A percentile compares a stretch with the other conserved stretches of the same genome.
Evolutionary conservation across 2,329 filamentous ascomycete species (phyloP).

Genomic region (Periconia sp.): DNA sequence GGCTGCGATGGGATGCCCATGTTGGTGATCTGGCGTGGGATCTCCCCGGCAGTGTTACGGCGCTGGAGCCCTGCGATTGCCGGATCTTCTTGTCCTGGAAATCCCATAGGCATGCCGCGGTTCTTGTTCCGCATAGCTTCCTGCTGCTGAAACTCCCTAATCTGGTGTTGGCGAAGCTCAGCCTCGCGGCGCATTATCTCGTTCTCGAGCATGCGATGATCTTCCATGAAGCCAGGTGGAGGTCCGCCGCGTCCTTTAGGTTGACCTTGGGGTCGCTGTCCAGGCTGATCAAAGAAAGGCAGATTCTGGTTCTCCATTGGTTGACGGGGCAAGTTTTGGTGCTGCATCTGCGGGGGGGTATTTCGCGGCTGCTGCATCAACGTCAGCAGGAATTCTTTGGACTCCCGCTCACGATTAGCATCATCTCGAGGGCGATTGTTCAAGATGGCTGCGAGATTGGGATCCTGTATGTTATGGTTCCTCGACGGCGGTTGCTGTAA

Average conservation of each 20-base stretch:
- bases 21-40: constrained; percentile 41
- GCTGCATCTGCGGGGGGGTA: constrained; percentile 36
- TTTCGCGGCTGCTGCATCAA: constrained; percentile 68
- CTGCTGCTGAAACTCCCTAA: constrained; percentile 36
- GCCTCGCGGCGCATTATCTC: constrained; percentile 36
- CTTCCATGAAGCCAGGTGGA: constrained; percentile 43
- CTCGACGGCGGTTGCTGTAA: constrained; percentile 34
- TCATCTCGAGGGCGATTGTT: constrained; percentile 43
- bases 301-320: constrained; percentile 33
- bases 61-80: constrained; percentile 36
- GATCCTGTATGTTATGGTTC: constrained; percentile 34
- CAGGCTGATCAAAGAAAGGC: constrained; percentile 36
- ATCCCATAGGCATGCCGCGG: constrained; percentile 34
- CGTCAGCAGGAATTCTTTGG: constrained; percentile 67
- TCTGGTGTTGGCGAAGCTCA: constrained; percentile 33
- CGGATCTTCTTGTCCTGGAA: constrained; percentile 36
- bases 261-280: constrained; percentile 37
- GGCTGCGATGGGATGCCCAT: constrained; percentile 47
- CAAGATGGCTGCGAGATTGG: constrained; percentile 38
- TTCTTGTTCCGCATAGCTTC: constrained; percentile 39
- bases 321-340: constrained; percentile 40
- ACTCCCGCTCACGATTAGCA: constrained; percentile 63
- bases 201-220: constrained; percentile 36
- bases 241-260: constrained; percentile 41
- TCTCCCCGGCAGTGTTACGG: constrained; percentile 37